Conservation (phyloP, 257 asterid species). For the Nicotiana tabacum region DNA sequence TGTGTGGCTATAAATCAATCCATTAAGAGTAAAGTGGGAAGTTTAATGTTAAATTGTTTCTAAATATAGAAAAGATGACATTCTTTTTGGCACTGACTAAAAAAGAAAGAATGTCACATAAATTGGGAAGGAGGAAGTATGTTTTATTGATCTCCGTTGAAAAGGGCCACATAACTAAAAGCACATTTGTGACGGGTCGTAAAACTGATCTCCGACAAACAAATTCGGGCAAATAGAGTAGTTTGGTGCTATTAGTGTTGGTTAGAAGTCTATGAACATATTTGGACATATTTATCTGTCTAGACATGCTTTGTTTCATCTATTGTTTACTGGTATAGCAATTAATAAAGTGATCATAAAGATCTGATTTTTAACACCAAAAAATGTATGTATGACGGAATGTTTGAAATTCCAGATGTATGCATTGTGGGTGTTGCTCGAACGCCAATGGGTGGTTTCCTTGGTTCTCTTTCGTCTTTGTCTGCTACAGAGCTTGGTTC, state of each 20-base stretch:
- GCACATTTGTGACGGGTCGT: no score
- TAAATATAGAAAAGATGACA: no score
- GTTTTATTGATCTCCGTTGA: no score
- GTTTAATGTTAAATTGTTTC: no score
- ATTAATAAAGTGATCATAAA: background rate
- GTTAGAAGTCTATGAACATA: background rate
- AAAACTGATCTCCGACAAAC: background rate
- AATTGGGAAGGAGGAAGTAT: no score
- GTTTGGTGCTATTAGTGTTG: background rate
- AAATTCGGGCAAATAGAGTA: background rate
- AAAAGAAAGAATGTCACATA: no score
- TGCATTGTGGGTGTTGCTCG: conserved; percentile 95
- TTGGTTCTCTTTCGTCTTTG: conserved; percentile 82
- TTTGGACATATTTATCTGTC: background rate
- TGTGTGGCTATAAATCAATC: no score
- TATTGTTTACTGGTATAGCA: background rate
- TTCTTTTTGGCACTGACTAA: no score
- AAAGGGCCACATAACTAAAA: no score
- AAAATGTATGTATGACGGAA: background rate
- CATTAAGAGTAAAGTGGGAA: no score
- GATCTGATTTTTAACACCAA: background rate
- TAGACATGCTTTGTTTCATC: background rate
- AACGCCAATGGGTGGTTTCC: conserved; percentile 86
- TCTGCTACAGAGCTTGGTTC: conserved; percentile 96
- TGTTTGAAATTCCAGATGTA: conserved; percentile 50